A percentile compares a stretch with the other conserved stretches of the same genome.
Evolutionary conservation across 2,329 filamentous ascomycete genomes (phyloP).

Genomic region (Xylaria sp.): DNA sequence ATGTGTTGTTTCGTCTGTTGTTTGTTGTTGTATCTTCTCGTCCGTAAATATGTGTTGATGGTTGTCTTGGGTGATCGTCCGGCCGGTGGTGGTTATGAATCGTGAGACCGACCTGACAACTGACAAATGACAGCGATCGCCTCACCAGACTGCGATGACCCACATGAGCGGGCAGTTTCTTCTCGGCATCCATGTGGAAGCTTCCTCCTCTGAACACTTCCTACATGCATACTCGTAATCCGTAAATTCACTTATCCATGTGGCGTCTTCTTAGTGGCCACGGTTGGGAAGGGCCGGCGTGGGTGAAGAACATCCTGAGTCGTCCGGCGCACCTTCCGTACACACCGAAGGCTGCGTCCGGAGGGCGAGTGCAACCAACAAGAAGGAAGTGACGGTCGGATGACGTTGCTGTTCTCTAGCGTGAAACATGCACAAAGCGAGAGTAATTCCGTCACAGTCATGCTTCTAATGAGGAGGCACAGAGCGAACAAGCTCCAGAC

Average conservation of each 20-base stretch:
- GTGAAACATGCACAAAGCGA: not conserved
- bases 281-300: not conserved
- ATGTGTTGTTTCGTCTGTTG: conserved; percentile 8
- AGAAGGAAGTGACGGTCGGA: not conserved
- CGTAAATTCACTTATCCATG: not conserved
- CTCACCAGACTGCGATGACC: not conserved
- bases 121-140: not conserved
- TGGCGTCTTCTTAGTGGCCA: not conserved
- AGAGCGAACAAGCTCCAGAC: not conserved
- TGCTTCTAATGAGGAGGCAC: not conserved
- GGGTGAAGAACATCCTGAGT: not conserved
- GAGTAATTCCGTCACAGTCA: not conserved
- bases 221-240: not conserved
- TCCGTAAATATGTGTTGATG: not conserved
- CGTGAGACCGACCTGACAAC: not conserved
- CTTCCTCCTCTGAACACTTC: not conserved
- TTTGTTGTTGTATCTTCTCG: not conserved
- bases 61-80: not conserved
- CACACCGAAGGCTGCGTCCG: too few species aligned
- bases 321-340: too few species aligned
- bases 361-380: not conserved
- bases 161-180: not conserved
- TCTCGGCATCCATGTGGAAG: not conserved
- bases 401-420: conserved; percentile 8
- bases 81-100: not conserved